Evolutionary conservation across 257 asterid species (phyloP).

Genomic region (Jasminum sambac): DNA sequence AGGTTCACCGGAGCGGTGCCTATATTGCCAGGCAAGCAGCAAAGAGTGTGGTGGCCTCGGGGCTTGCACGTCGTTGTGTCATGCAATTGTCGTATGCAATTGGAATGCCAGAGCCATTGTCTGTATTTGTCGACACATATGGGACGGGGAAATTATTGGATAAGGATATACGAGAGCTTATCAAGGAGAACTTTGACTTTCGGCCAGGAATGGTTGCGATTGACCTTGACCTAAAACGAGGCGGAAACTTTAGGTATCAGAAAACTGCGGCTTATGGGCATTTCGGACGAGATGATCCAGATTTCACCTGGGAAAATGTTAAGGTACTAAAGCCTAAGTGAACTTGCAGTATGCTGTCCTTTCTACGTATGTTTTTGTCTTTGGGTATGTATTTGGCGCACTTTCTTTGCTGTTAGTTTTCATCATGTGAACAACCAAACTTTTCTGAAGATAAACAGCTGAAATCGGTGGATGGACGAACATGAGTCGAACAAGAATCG

Average conservation of each 20-base stretch:
- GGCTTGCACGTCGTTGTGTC: conserved; percentile 27
- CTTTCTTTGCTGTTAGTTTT: neutral
- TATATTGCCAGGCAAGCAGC: conserved; percentile 30
- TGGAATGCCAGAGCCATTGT: conserved; percentile 30
- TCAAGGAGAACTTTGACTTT: conserved; percentile 32
- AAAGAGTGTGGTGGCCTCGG: conserved; percentile 33
- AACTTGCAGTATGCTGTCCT: neutral
- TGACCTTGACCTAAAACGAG: conserved; percentile 28
- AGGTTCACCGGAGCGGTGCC: conserved; percentile 33
- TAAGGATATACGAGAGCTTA: conserved; percentile 19
- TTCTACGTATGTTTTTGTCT: neutral
- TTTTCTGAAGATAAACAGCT: neutral
- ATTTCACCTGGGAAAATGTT: conserved; percentile 37
- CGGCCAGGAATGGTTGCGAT: conserved; percentile 34
- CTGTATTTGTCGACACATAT: conserved; percentile 29
- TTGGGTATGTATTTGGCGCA: neutral
- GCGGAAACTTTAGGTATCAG: conserved; percentile 34
- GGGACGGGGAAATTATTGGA: conserved; percentile 27
- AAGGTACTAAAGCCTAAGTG: conserved; percentile 16
- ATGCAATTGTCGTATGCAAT: conserved; percentile 37
- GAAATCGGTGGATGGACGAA: neutral
- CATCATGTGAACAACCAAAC: neutral
- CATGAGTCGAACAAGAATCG: neutral
- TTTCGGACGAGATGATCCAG: conserved; percentile 36
- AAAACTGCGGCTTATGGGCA: conserved; percentile 38